phyloP scores from a whole-genome alignment of 768 basidiomycete species.

The Phlebiopsis gigantea region DNA sequence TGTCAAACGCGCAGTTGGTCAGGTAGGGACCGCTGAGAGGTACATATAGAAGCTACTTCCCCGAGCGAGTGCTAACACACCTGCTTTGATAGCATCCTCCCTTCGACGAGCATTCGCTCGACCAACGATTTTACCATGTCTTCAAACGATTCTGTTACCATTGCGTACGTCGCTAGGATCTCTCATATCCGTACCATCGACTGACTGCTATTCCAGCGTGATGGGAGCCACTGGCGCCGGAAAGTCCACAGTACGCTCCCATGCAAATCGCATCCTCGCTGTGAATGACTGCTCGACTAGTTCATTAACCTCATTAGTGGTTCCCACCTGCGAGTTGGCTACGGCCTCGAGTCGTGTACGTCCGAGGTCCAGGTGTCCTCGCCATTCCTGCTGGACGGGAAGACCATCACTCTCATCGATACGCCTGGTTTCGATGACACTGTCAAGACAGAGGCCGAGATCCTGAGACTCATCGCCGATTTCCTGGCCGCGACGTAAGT shows the following conservation, averaged over 20 bases:
- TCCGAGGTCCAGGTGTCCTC: slow-evolving; percentile 10
- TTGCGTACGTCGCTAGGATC: slow-evolving; percentile 7
- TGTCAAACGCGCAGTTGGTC: not conserved
- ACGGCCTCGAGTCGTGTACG: slow-evolving; percentile 18
- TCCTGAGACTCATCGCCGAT: slow-evolving; percentile 11
- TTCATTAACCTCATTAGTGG: slow-evolving; percentile 21
- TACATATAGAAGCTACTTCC: not conserved
- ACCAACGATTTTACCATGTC: not conserved
- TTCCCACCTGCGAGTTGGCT: slow-evolving; percentile 13
- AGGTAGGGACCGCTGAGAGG: not conserved
- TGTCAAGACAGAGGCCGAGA: slow-evolving; percentile 11
- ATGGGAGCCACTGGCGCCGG: slow-evolving; percentile 21
- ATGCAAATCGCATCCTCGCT: not conserved
- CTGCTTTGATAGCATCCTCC: not conserved
- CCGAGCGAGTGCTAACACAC: not conserved
- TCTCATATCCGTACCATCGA: not conserved
- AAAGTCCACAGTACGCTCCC: slow-evolving; percentile 14
- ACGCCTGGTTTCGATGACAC: slow-evolving; percentile 23
- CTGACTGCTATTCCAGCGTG: slow-evolving; percentile 11
- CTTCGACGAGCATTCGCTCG: not conserved
- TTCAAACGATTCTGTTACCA: slow-evolving; percentile 4
- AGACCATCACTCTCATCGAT: slow-evolving; percentile 17
- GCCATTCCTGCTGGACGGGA: slow-evolving; percentile 14
- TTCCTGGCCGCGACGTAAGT: slow-evolving; percentile 15
- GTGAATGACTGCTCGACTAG: slow-evolving; percentile 1